These are phyloP conservation scores for Fraxinus baroniana DNA, from an alignment of 305 asterid species.

Conservation along the genomic window DNA sequence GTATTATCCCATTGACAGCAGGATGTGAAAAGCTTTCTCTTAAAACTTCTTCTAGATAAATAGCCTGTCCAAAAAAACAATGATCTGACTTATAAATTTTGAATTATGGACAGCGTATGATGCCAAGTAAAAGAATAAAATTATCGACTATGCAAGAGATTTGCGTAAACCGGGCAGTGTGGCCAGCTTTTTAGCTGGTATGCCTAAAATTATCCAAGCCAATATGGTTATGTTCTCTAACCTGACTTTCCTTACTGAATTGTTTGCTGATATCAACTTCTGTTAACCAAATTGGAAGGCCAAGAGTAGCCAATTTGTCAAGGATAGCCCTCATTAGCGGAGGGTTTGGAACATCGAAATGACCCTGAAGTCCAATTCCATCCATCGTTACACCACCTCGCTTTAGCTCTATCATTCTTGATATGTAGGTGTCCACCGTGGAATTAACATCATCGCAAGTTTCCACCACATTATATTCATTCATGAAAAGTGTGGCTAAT, in stretches of 20 bases:
- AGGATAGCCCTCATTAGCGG: constrained; percentile 64
- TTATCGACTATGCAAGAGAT: neutral
- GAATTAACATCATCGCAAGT: constrained; percentile 54
- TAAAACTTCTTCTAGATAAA: constrained; percentile 36
- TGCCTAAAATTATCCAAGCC: neutral
- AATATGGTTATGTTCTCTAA: constrained; percentile 6
- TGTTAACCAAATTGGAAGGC: constrained; percentile 79
- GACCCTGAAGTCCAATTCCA: constrained; percentile 79
- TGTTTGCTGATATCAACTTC: constrained; percentile 67
- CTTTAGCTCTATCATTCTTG: constrained; percentile 49
- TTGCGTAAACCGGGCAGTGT: neutral
- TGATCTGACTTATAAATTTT: neutral
- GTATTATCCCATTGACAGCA: constrained; percentile 41
- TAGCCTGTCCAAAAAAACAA: constrained; percentile 25
- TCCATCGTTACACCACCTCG: constrained; percentile 54
- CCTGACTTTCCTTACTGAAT: constrained; percentile 52
- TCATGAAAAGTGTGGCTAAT: constrained; percentile 57
- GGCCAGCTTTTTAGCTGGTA: neutral
- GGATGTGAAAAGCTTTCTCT: constrained; percentile 50
- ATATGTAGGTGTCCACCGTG: constrained; percentile 50
- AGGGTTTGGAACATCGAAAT: constrained; percentile 57
- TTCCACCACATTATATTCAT: constrained; percentile 72
- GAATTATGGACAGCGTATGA: neutral
- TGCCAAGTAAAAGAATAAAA: neutral
- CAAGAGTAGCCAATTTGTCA: constrained; percentile 64